Conservation (phyloP, 768 basidiomycete genomes). For the Russula olivacea region DNA sequence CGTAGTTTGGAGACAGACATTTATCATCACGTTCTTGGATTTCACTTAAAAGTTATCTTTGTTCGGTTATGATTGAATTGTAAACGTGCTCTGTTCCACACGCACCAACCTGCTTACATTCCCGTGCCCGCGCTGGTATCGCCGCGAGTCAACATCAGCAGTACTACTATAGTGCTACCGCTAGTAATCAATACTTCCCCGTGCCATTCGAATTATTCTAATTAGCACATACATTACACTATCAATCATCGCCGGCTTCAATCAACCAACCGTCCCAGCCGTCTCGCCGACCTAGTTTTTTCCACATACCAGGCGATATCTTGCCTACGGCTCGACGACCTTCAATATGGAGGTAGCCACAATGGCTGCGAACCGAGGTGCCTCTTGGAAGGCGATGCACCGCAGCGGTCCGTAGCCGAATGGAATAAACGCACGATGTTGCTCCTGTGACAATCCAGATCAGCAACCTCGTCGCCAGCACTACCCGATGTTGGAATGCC, state of each 20-base stretch:
- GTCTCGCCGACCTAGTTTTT: neutral
- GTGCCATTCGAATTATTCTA: neutral
- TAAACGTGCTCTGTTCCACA: neutral
- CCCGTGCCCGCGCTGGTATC: neutral
- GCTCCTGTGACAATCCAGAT: too few species aligned
- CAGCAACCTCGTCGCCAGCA: neutral
- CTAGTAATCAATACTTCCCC: too few species aligned
- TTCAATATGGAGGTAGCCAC: too few species aligned
- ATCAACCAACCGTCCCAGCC: neutral
- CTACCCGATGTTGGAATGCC: neutral
- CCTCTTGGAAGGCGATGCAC: too few species aligned
- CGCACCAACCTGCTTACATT: neutral
- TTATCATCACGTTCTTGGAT: neutral
- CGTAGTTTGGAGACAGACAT: slow-evolving; percentile 71
- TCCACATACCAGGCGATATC: neutral
- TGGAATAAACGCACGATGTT: too few species aligned
- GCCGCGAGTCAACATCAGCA: neutral
- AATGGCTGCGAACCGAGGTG: too few species aligned
- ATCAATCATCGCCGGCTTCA: neutral
- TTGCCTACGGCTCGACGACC: too few species aligned
- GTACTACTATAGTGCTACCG: too few species aligned
- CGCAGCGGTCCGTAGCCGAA: too few species aligned
- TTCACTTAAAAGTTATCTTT: neutral
- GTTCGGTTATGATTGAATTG: neutral
- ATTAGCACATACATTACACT: too few species aligned